Evolutionary conservation across 352 stramenopile species (phyloP).

Genomic region (Phytophthora melonis): DNA sequence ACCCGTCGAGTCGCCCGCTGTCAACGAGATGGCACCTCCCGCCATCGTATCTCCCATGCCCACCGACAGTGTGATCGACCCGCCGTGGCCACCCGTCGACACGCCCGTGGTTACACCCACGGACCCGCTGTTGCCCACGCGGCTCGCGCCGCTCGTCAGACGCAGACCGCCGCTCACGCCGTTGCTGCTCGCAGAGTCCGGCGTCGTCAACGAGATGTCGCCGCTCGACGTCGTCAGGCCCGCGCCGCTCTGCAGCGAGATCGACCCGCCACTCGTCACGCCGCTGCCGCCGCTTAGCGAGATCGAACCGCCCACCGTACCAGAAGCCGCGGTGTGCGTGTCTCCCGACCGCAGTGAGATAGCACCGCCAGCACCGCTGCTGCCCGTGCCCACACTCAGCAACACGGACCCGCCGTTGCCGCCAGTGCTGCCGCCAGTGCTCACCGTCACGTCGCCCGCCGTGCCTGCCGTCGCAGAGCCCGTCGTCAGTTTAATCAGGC

Average conservation of each 20-base stretch:
- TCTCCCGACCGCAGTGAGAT: not conserved
- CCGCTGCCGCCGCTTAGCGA: constrained; percentile 22
- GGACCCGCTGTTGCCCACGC: constrained; percentile 33
- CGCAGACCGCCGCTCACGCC: constrained; percentile 8
- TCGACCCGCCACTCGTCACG: constrained; percentile 35
- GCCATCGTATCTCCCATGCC: constrained; percentile 9
- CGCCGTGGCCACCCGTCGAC: constrained; percentile 8
- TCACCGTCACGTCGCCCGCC: constrained; percentile 41
- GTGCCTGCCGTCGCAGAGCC: not conserved
- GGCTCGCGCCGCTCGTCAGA: constrained; percentile 17
- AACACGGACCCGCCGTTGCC: constrained; percentile 25
- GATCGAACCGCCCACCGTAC: not conserved
- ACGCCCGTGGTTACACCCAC: constrained; percentile 7
- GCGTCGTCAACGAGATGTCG: constrained; percentile 29
- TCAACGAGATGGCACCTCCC: constrained; percentile 19
- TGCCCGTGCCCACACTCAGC: constrained; percentile 10
- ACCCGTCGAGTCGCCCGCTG: constrained; percentile 17
- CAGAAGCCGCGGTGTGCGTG: not conserved
- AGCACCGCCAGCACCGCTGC: constrained; percentile 1
- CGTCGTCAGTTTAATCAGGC: not conserved
- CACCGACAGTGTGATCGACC: constrained; percentile 14
- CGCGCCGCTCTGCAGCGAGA: constrained; percentile 36
- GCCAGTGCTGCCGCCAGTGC: not conserved
- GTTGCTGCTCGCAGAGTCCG: not conserved
- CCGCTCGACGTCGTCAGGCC: constrained; percentile 35